Base-by-base conservation (phyloP, 2,329 filamentous ascomycete species). In the Cryphonectria parasitica region DNA sequence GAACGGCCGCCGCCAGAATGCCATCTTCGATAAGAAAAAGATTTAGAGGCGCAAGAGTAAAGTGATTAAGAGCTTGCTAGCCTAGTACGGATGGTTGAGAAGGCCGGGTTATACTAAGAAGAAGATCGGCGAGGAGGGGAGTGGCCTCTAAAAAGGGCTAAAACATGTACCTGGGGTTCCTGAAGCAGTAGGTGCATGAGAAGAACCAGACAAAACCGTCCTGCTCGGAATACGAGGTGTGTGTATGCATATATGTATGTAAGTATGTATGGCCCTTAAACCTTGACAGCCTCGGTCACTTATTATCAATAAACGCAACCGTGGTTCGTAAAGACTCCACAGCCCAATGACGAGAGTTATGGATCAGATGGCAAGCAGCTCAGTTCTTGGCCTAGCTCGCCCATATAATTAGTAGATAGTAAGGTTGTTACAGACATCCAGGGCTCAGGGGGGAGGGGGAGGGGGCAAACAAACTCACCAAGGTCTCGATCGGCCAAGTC, bases 1-100 rank as follows among this genome's bases (percentile, higher is more conserved):
- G n/a, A 70, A 70, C 1, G 70, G 68, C 22, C 69, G 62, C 11
- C 70, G 62, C 70, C 68, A 72, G 15, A 58, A 72, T n/a, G 69
- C 49, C 70, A 72, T 72, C 10, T 36, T 60, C 36, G 36, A 39
- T 39, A 3, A 2, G 10, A 39, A 39, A 34, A 34, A 34, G 6
- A 39, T 13, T 10, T 10, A 2, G 36, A 2, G 36, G 8, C 36
- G 36, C 36, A 13, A 39, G 36, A 13, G 13, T 39, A 11, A 11
- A 34, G 34, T 3, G 3, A 34, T 34, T 34, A 34, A 6, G 3
- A 34, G 3, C 34, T 34, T 34, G 34, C 34, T 34, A n/a, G n/a
- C n/a, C n/a, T n/a, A 8, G 36, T 36, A 36, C 10, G 36, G 36
- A 36, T 36, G 36, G 36, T 36, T n/a, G n/a, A n/a, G n/a, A 36